Base-by-base conservation (phyloP, 208 protist genomes). In the Herpetomonas samuelpessoai region DNA sequence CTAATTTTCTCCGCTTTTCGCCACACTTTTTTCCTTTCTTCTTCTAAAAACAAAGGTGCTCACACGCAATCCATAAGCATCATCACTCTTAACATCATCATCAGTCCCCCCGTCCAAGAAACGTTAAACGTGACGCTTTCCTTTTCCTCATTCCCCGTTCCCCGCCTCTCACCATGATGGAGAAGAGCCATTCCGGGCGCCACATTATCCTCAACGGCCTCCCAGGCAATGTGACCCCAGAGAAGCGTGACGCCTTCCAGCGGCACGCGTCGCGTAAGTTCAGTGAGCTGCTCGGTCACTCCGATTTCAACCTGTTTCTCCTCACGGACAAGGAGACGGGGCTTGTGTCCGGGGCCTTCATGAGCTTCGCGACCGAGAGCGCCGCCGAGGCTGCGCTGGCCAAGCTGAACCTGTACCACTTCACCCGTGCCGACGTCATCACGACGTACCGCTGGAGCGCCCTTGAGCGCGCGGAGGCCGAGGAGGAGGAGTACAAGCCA, bases 161-260 rank as follows among this genome's bases (percentile, higher is more conserved):
- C n/a, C n/a, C n/a, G n/a, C n/a, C n/a, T n/a, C n/a, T n/a, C n/a
- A n/a, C n/a, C n/a, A 88, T 51, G 65, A 75, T 39, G 35, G 62
- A 58, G 10, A 63, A 74, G 31, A 22, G 30, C 14, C 62, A 75
- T 39, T 86, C 91, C 45, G 68, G 62, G 18, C 74, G 78, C 3
- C 72, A 86, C 73, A 89, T 96, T 48, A 73, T 96, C 56, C 67
- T 96, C 26, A 74, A 85, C 64, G 86, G 86, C 29, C 64, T 96
- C 7, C 90, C 90, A 16, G 74, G 74, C 52, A 93, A 93, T 62
- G 85, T 96, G 35, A 90, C 84, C n/a, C 82, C 90, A 0, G 81
- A 91, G 38, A 93, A 93, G 68, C 79, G 77, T 1, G 76, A 72
- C 2, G 35, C 76, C 39, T 93, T 96, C 61, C 55, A 83, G 57